Evolutionary conservation across 108 stramenopile genomes (phyloP).

Genomic region (Cafeteria roenbergensis): DNA sequence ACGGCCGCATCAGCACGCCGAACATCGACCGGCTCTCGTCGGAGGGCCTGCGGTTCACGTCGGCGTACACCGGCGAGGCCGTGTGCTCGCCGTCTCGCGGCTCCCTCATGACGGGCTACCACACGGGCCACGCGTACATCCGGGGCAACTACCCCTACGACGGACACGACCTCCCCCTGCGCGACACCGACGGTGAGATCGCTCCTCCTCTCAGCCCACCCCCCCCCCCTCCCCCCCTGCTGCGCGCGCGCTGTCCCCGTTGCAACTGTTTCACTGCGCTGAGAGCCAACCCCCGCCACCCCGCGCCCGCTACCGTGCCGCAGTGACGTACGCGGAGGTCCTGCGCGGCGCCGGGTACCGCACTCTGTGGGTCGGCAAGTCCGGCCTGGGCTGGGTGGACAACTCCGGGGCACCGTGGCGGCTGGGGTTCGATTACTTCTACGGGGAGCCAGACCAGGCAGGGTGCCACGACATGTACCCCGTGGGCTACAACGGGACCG

Average conservation of each 20-base stretch:
- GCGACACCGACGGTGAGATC: background rate
- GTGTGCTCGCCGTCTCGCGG: slow-evolving; percentile 12
- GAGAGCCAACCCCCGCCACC: background rate
- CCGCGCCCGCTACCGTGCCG: background rate
- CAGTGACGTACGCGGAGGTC: too few relatives aligned
- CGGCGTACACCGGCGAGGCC: background rate
- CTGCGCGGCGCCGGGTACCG: background rate
- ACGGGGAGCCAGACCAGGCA: slow-evolving; percentile 4
- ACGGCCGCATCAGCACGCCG: background rate
- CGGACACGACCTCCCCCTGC: background rate
- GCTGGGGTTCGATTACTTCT: background rate
- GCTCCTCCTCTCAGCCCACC: too few relatives aligned
- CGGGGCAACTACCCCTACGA: background rate
- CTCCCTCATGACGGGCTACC: slow-evolving; percentile 10
- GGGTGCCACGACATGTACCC: slow-evolving; percentile 13
- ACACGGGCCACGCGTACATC: slow-evolving; percentile 4
- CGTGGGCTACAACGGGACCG: background rate
- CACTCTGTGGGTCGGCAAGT: slow-evolving; percentile 5
- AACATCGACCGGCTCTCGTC: background rate
- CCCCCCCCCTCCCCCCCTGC: too few relatives aligned
- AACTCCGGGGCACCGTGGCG: background rate
- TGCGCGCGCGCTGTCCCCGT: too few relatives aligned
- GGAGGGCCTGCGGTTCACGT: background rate
- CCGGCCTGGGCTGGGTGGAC: background rate
- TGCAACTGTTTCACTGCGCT: too few relatives aligned